Conservation (phyloP, 768 basidiomycete genomes). For the Neoboletus brunneissimus region DNA sequence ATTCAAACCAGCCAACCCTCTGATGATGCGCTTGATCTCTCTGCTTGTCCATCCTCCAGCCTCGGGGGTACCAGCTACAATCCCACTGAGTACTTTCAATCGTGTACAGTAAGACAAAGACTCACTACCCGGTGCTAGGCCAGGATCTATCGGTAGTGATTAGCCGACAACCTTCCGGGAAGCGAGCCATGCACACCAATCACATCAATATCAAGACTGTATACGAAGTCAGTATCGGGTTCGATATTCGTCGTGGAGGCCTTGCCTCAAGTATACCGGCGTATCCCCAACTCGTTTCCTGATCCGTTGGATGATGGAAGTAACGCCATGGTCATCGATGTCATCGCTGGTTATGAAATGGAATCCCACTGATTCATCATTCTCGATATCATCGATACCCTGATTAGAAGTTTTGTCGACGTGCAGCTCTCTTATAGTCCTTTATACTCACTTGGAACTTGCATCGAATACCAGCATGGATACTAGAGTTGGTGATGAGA, state of each 20-base stretch:
- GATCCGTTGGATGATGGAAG: slow-evolving; percentile 68
- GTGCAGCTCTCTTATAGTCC: background rate
- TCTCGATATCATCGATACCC: slow-evolving; percentile 41
- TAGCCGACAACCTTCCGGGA: background rate
- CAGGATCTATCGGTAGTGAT: slow-evolving; percentile 52
- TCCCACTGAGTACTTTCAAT: background rate
- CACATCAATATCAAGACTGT: slow-evolving; percentile 78
- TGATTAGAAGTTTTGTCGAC: slow-evolving; percentile 1
- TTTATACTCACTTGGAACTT: slow-evolving; percentile 52
- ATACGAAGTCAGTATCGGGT: background rate
- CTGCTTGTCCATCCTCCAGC: slow-evolving; percentile 83
- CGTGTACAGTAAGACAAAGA: slow-evolving; percentile 3
- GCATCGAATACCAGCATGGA: slow-evolving; percentile 86
- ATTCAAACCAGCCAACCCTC: slow-evolving; percentile 76
- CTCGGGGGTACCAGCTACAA: slow-evolving; percentile 77
- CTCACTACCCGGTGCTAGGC: slow-evolving; percentile 75
- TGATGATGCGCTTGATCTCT: slow-evolving; percentile 76
- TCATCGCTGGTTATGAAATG: slow-evolving; percentile 77
- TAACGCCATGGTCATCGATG: slow-evolving; percentile 75
- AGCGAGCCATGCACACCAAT: slow-evolving; percentile 45
- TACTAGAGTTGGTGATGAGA: slow-evolving; percentile 65
- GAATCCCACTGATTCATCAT: slow-evolving; percentile 75
- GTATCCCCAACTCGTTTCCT: slow-evolving; percentile 66
- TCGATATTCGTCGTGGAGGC: background rate
- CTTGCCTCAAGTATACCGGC: slow-evolving; percentile 72